Percentiles rank a stretch among this genome's conserved stretches.
These are phyloP conservation scores for Fraxinus latifolia DNA, from an alignment of 305 asterid genomes.

Conservation along the genomic window DNA sequence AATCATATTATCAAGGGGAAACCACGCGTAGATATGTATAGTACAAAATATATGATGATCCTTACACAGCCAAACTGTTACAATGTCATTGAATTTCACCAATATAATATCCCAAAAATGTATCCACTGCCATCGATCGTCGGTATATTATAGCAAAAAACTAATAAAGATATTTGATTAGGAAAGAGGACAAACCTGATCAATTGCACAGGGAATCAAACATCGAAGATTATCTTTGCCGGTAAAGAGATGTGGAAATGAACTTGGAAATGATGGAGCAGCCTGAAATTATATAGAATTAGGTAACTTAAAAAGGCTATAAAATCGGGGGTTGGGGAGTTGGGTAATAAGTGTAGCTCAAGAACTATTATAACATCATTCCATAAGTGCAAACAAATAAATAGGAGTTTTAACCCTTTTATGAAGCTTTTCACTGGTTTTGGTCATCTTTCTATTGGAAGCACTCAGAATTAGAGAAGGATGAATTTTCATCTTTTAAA, in stretches of 20 bases:
- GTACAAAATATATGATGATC: background rate
- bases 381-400: slow-evolving; percentile 22
- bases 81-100: background rate
- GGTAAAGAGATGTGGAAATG: slow-evolving; percentile 83
- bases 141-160: background rate
- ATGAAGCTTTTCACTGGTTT: background rate
- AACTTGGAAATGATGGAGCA: slow-evolving; percentile 92
- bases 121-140: background rate
- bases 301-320: background rate
- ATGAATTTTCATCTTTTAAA: background rate
- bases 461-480: background rate
- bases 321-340: background rate
- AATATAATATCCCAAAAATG: background rate
- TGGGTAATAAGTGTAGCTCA: background rate
- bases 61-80: background rate
- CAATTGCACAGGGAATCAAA: slow-evolving; percentile 93
- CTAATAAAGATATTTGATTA: background rate
- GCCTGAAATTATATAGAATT: slow-evolving; percentile 50
- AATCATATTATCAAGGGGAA: background rate
- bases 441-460: background rate
- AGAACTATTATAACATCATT: background rate
- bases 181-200: slow-evolving; percentile 56
- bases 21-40: background rate
- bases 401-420: background rate
- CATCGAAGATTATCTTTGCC: slow-evolving; percentile 71